Percentiles rank a stretch among this genome's conserved stretches.
phyloP scores from a whole-genome alignment of 495 filamentous ascomycete species.

The Parathielavia hyrcaniae region DNA sequence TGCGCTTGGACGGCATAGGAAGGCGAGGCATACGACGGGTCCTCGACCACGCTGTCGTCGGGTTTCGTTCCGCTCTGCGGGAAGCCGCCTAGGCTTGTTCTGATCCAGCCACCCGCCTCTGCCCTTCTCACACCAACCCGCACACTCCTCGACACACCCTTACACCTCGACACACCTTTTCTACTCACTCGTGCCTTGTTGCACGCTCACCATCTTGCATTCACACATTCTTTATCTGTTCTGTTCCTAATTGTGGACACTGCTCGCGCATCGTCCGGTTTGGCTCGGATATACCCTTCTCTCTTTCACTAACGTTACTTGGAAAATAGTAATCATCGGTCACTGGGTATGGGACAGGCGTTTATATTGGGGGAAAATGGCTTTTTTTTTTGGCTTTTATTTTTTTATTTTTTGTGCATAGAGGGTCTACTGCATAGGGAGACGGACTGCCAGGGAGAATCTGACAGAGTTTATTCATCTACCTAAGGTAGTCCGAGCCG shows the following conservation, averaged over 20 bases:
- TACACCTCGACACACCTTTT: neutral
- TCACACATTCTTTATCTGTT: neutral
- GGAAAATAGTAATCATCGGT: neutral
- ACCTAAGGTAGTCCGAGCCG: too few species aligned
- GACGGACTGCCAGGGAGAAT: too few species aligned
- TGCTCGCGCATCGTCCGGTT: neutral
- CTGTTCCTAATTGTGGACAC: neutral
- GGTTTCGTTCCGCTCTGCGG: neutral
- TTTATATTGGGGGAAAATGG: neutral
- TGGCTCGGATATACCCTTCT: conserved; percentile 13
- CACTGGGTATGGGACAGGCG: neutral
- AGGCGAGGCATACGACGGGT: neutral
- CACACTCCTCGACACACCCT: neutral
- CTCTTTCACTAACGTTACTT: neutral
- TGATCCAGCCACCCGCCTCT: neutral
- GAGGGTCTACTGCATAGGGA: neutral
- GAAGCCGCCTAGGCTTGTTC: conserved; percentile 7
- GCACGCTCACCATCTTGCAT: neutral
- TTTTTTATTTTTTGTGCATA: neutral
- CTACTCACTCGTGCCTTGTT: neutral
- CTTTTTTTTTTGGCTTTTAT: neutral
- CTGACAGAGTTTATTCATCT: too few species aligned
- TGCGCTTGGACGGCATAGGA: neutral
- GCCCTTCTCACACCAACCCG: neutral
- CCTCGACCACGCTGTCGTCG: neutral